phyloP scores from a whole-genome alignment of 1,284 basidiomycete genomes.

The Cutaneotrichosporon cavernicola region DNA sequence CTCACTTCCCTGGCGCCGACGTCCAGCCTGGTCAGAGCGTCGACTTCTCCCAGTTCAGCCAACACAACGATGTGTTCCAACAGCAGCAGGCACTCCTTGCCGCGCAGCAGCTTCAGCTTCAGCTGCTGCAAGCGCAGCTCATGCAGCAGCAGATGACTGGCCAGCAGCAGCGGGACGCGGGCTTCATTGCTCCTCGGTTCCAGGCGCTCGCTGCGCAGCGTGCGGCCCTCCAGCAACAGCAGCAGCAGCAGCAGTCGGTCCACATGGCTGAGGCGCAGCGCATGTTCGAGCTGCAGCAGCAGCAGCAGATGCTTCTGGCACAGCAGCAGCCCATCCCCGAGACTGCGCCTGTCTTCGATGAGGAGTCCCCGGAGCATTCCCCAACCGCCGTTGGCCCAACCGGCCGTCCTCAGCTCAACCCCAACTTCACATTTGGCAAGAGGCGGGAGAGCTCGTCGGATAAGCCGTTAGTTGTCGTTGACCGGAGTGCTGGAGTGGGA shows the following conservation, averaged over 20 bases:
- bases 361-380: constrained; percentile 43
- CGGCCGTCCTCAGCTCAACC: constrained; percentile 83
- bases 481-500: constrained; percentile 43
- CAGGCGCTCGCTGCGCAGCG: constrained; percentile 73
- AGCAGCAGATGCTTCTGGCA: constrained; percentile 33
- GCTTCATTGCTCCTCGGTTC: constrained; percentile 80
- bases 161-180: constrained; percentile 38
- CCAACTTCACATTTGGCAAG: constrained; percentile 81
- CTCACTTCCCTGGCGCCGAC: constrained; percentile 26
- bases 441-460: constrained; percentile 26
- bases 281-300: constrained; percentile 42
- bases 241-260: constrained; percentile 63
- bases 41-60: constrained; percentile 29
- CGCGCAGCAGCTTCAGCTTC: constrained; percentile 46
- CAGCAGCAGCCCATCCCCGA: constrained; percentile 26
- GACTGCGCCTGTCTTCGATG: constrained; percentile 45
- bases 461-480: constrained; percentile 31
- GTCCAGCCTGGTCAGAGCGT: constrained; percentile 31
- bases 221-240: constrained; percentile 45
- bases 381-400: constrained; percentile 62
- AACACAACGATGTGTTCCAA: constrained; percentile 34
- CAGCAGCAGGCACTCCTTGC: constrained; percentile 48
- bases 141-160: constrained; percentile 32
- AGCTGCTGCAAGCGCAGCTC: constrained; percentile 48
- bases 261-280: constrained; percentile 46